phyloP scores from a whole-genome alignment of 352 stramenopile species.

The Globisporangium cederbergense region DNA sequence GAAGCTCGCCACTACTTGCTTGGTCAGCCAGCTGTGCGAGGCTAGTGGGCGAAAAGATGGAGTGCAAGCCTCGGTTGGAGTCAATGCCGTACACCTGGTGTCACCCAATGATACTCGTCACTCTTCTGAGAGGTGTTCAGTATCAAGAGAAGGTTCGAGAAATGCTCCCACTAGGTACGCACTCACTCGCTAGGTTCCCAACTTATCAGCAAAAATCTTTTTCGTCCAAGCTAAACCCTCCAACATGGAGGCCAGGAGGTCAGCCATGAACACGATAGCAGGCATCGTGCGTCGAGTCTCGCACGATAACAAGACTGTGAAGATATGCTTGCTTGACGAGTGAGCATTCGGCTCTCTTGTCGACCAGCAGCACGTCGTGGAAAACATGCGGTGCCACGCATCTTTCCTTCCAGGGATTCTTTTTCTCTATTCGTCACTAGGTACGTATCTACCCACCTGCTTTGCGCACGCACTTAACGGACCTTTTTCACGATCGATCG shows the following conservation, averaged over 20 bases:
- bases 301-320: neutral
- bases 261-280: neutral
- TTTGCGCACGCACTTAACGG: neutral
- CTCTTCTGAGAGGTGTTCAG: constrained; percentile 1
- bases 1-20: neutral
- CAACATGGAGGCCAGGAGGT: neutral
- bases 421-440: neutral
- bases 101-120: constrained; percentile 4
- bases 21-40: neutral
- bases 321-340: neutral
- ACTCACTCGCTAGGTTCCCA: neutral
- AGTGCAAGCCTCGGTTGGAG: neutral
- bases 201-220: neutral
- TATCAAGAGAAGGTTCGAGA: constrained; percentile 39
- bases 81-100: neutral
- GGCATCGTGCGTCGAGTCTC: neutral
- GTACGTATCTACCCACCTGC: neutral
- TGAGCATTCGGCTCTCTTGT: neutral
- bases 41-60: neutral
- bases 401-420: constrained; percentile 11
- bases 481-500: constrained; percentile 2
- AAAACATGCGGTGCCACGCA: neutral
- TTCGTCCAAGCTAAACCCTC: neutral
- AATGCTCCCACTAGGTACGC: constrained; percentile 15
- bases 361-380: neutral